Evolutionary conservation across 768 basidiomycete genomes (phyloP).

Genomic region (Suillus lakei): DNA sequence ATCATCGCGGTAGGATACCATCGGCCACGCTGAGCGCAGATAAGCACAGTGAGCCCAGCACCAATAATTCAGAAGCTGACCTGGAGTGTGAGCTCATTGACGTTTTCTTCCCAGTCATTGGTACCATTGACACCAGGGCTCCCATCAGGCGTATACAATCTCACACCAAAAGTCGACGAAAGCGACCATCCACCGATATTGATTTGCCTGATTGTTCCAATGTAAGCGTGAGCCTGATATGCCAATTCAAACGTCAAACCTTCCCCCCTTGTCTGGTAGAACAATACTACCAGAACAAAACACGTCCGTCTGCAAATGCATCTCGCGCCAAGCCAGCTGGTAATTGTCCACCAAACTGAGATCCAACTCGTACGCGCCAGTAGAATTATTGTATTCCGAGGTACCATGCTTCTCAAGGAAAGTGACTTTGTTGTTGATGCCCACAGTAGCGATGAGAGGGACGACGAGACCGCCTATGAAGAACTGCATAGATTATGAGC

Average conservation of each 20-base stretch:
- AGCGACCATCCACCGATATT: slow-evolving; percentile 58
- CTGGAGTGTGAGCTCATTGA: slow-evolving; percentile 60
- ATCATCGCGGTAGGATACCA: slow-evolving; percentile 78
- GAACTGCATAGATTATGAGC: slow-evolving; percentile 35
- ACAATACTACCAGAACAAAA: slow-evolving; percentile 79
- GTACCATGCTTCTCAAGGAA: slow-evolving; percentile 81
- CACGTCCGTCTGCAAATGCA: slow-evolving; percentile 79
- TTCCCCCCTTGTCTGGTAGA: slow-evolving; percentile 72
- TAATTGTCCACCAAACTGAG: slow-evolving; percentile 53
- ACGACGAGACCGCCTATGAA: slow-evolving; percentile 65
- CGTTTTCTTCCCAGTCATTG: slow-evolving; percentile 82
- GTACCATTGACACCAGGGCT: slow-evolving; percentile 70
- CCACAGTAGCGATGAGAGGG: slow-evolving; percentile 75
- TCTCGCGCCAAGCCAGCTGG: slow-evolving; percentile 65
- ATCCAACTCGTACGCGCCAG: slow-evolving; percentile 82
- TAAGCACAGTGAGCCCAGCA: neutral
- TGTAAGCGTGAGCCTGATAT: neutral
- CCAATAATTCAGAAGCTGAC: slow-evolving; percentile 34
- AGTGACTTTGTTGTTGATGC: slow-evolving; percentile 80
- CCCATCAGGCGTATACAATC: slow-evolving; percentile 76
- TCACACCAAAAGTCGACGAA: slow-evolving; percentile 72
- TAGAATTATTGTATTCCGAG: slow-evolving; percentile 62
- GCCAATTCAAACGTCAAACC: slow-evolving; percentile 9
- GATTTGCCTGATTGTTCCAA: slow-evolving; percentile 15
- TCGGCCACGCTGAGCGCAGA: slow-evolving; percentile 51